Conservation (phyloP, 1,284 basidiomycete species). For the Sphagnurus paluster region DNA sequence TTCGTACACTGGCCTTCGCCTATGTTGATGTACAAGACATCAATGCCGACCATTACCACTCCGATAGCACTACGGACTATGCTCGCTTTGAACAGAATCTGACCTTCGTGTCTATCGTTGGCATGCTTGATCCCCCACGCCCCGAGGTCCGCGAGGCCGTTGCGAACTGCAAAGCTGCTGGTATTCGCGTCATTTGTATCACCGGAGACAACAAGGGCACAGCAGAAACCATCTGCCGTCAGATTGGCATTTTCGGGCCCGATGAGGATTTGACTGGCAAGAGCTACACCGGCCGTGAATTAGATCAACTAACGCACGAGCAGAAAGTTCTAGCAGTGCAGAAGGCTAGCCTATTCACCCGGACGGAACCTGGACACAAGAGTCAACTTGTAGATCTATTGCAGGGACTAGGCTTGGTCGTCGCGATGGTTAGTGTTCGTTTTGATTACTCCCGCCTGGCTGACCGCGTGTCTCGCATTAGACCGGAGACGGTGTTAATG, state of each 20-base stretch:
- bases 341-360: conserved; percentile 85
- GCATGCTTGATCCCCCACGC: conserved; percentile 97
- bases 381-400: conserved; percentile 92
- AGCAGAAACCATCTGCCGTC: conserved; percentile 94
- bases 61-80: conserved; percentile 80
- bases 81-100: conserved; percentile 87
- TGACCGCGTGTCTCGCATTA: conserved; percentile 26
- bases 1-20: conserved; percentile 91
- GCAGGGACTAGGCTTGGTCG: conserved; percentile 90
- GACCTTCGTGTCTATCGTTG: conserved; percentile 93
- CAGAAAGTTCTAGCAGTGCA: conserved; percentile 87
- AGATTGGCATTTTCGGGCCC: conserved; percentile 90
- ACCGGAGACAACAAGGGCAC: conserved; percentile 99
- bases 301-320: conserved; percentile 79
- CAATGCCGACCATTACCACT: conserved; percentile 79
- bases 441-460: conserved; percentile 7
- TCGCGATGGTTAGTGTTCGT: conserved; percentile 83
- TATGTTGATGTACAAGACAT: conserved; percentile 80
- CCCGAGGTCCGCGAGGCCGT: conserved; percentile 91
- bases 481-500: conserved; percentile 96
- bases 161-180: conserved; percentile 88
- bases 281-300: conserved; percentile 92
- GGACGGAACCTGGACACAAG: conserved; percentile 97
- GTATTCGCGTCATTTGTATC: conserved; percentile 96
- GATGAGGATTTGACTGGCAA: conserved; percentile 86